Percentiles rank a stretch among this genome's conserved stretches.
phyloP scores from a whole-genome alignment of 768 basidiomycete species.

The Auriscalpium vulgare region DNA sequence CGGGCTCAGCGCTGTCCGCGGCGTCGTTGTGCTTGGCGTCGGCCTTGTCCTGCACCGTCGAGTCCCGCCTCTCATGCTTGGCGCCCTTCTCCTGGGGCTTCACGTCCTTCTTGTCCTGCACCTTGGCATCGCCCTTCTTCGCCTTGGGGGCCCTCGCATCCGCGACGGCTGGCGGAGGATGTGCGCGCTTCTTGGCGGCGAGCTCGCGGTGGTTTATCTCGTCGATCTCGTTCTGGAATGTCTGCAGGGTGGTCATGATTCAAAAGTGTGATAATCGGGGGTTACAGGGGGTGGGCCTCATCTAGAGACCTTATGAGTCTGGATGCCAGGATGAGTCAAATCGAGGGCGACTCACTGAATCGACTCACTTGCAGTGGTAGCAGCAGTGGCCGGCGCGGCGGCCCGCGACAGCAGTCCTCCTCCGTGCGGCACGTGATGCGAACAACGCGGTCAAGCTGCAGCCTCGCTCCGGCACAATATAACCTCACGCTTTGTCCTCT shows the following conservation, averaged over 20 bases:
- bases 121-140: conserved; percentile 35
- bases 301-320: neutral
- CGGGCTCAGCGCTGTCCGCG: neutral
- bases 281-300: neutral
- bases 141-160: conserved; percentile 18
- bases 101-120: conserved; percentile 13
- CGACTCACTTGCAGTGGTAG: too few relatives aligned
- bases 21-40: neutral
- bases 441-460: too few relatives aligned
- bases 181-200: conserved; percentile 45
- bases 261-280: neutral
- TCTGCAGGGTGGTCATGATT: conserved; percentile 34
- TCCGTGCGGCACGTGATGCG: too few relatives aligned
- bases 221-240: conserved; percentile 72
- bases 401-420: too few relatives aligned
- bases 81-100: conserved; percentile 3
- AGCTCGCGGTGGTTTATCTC: conserved; percentile 64
- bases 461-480: too few relatives aligned
- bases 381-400: too few relatives aligned
- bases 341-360: neutral
- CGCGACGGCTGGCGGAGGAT: conserved; percentile 22
- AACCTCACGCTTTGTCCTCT: too few relatives aligned
- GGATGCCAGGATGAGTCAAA: neutral
- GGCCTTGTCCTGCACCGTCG: neutral
- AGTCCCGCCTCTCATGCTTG: neutral